phyloP scores from a whole-genome alignment of 768 basidiomycete genomes.

The Tylopilus balloui region DNA sequence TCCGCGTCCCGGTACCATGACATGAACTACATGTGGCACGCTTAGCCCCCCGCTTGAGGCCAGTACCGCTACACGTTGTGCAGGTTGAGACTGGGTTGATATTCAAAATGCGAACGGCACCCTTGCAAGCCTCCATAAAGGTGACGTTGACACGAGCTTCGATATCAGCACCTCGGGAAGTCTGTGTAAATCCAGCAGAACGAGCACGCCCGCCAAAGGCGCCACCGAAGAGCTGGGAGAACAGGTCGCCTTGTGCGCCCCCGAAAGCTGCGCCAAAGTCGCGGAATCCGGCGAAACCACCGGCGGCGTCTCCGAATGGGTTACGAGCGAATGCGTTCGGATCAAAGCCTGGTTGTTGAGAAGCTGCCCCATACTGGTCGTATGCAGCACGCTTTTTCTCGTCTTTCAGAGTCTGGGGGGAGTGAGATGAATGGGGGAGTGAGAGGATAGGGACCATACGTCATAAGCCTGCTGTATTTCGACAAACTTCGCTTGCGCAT shows the following conservation, averaged over 20 bases:
- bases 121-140: constrained; percentile 96
- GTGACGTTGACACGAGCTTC: constrained; percentile 70
- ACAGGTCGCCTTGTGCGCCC: constrained; percentile 59
- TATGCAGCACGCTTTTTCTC: constrained; percentile 88
- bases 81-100: constrained; percentile 83
- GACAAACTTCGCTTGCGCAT: constrained; percentile 86
- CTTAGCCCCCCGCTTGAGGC: constrained; percentile 83
- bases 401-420: constrained; percentile 79
- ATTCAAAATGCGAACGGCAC: constrained; percentile 68
- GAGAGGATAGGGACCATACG: constrained; percentile 44
- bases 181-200: constrained; percentile 41
- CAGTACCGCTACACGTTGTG: constrained; percentile 76
- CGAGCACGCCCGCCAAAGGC: constrained; percentile 49
- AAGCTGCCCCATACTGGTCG: constrained; percentile 89
- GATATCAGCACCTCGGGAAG: constrained; percentile 70
- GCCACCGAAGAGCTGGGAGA: constrained; percentile 79
- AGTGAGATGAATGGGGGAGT: constrained; percentile 17
- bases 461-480: constrained; percentile 98
- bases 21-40: constrained; percentile 75
- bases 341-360: constrained; percentile 93
- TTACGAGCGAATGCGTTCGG: constrained; percentile 71
- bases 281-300: constrained; percentile 70
- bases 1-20: constrained; percentile 80
- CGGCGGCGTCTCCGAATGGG: constrained; percentile 44
- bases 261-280: constrained; percentile 63